Conservation (phyloP, 495 filamentous ascomycete genomes). For the Tuber calosporum region DNA sequence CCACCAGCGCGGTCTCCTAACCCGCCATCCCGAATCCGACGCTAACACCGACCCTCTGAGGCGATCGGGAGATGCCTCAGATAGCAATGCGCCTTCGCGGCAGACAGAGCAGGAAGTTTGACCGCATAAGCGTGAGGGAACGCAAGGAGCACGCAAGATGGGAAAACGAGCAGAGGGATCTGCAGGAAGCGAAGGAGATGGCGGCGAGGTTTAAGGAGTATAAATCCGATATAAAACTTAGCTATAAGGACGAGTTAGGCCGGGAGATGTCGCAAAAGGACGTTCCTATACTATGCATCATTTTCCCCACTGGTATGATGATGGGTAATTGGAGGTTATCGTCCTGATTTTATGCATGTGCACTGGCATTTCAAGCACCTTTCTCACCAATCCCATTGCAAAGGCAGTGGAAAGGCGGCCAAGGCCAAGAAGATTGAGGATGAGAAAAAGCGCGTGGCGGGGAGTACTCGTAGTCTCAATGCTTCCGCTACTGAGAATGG, state of each 20-base stretch:
- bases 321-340: slow-evolving; percentile 9
- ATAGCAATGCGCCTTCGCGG: slow-evolving; percentile 83
- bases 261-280: slow-evolving; percentile 84
- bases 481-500: slow-evolving; percentile 69
- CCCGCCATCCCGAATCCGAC: no score
- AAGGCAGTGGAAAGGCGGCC: slow-evolving; percentile 90
- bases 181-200: slow-evolving; percentile 68
- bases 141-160: slow-evolving; percentile 80
- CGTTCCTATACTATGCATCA: slow-evolving; percentile 28
- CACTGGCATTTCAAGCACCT: slow-evolving; percentile 77
- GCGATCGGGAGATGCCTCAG: slow-evolving; percentile 73
- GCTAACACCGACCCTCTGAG: no score
- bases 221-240: slow-evolving; percentile 79
- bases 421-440: slow-evolving; percentile 99
- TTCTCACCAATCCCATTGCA: slow-evolving; percentile 95
- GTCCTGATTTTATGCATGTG: not conserved
- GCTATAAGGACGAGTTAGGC: slow-evolving; percentile 82
- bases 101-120: slow-evolving; percentile 68
- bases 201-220: slow-evolving; percentile 81
- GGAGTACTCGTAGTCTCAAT: slow-evolving; percentile 73
- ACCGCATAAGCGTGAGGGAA: slow-evolving; percentile 80
- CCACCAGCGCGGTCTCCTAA: no score
- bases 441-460: slow-evolving; percentile 76
- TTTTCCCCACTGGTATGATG: not conserved
- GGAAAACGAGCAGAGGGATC: slow-evolving; percentile 80